Conservation (phyloP, 352 stramenopile genomes). For the Phytophthora agathidicida region DNA sequence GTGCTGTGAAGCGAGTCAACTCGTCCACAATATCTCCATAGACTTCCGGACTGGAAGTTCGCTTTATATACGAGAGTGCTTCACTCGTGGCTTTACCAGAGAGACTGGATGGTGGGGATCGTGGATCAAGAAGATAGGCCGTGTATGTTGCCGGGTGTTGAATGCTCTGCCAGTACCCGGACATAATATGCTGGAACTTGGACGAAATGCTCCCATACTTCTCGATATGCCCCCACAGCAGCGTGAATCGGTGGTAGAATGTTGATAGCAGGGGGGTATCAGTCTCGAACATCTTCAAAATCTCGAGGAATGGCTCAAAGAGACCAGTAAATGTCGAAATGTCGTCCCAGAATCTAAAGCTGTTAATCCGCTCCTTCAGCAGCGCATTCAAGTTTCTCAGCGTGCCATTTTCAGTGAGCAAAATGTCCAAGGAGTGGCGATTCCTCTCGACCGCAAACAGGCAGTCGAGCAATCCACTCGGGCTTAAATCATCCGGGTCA, state of each 20-base stretch:
- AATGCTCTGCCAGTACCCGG: slow-evolving; percentile 59
- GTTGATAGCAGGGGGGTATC: slow-evolving; percentile 69
- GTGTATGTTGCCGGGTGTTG: slow-evolving; percentile 79
- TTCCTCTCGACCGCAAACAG: slow-evolving; percentile 60
- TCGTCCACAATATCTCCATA: slow-evolving; percentile 67
- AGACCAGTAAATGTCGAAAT: slow-evolving; percentile 54
- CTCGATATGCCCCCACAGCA: slow-evolving; percentile 68
- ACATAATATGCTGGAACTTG: slow-evolving; percentile 65
- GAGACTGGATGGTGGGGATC: slow-evolving; percentile 60
- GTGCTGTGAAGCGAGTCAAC: slow-evolving; percentile 70
- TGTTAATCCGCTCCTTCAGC: slow-evolving; percentile 55
- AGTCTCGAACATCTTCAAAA: slow-evolving; percentile 68
- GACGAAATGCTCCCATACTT: slow-evolving; percentile 55
- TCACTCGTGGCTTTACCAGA: slow-evolving; percentile 62
- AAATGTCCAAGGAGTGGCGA: slow-evolving; percentile 60
- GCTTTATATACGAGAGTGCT: slow-evolving; percentile 67
- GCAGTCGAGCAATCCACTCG: slow-evolving; percentile 50
- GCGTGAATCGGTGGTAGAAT: slow-evolving; percentile 78
- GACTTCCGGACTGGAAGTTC: slow-evolving; percentile 37
- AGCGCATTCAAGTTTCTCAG: slow-evolving; percentile 38
- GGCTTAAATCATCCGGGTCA: slow-evolving; percentile 39
- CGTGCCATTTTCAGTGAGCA: slow-evolving; percentile 56
- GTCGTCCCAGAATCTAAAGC: slow-evolving; percentile 62
- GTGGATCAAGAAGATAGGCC: slow-evolving; percentile 78
- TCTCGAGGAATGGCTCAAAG: slow-evolving; percentile 73